Evolutionary conservation across 331 rosid genomes (phyloP).

Genomic region (Spiraea crenata): DNA sequence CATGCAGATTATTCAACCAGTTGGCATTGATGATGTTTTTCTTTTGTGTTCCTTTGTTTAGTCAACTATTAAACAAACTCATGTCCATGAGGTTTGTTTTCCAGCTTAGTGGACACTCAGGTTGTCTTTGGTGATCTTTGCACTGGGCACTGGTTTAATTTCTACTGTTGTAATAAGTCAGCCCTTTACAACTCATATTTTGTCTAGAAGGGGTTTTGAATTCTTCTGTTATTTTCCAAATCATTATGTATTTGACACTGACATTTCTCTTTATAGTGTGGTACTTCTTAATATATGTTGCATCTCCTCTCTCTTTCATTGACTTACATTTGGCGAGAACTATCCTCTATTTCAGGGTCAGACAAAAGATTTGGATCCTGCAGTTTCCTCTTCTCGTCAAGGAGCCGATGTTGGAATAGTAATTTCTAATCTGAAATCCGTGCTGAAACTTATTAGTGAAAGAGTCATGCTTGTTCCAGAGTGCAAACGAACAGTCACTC

Average conservation of each 20-base stretch:
- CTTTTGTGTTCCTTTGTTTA: neutral
- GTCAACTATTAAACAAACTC: neutral
- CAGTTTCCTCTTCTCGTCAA: conserved; percentile 87
- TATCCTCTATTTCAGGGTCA: conserved; percentile 57
- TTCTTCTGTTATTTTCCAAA: neutral
- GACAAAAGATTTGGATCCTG: conserved; percentile 83
- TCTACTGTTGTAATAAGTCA: neutral
- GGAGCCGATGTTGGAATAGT: conserved; percentile 80
- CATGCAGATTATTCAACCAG: neutral
- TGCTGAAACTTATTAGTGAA: conserved; percentile 82
- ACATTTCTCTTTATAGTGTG: neutral
- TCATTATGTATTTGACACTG: neutral
- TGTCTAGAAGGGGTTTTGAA: neutral
- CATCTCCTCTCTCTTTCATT: conserved; percentile 5
- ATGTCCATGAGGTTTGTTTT: neutral
- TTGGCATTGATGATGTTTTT: neutral
- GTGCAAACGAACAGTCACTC: conserved; percentile 81
- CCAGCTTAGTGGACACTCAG: neutral
- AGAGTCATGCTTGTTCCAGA: conserved; percentile 89
- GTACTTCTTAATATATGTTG: neutral
- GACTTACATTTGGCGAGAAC: conserved; percentile 11
- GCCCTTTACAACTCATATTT: neutral
- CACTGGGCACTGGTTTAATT: neutral
- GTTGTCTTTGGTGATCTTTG: neutral
- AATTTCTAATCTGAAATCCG: conserved; percentile 79